These are phyloP conservation scores for Vitis riparia DNA, from an alignment of 164 flowering plant species.

Conservation along the genomic window DNA sequence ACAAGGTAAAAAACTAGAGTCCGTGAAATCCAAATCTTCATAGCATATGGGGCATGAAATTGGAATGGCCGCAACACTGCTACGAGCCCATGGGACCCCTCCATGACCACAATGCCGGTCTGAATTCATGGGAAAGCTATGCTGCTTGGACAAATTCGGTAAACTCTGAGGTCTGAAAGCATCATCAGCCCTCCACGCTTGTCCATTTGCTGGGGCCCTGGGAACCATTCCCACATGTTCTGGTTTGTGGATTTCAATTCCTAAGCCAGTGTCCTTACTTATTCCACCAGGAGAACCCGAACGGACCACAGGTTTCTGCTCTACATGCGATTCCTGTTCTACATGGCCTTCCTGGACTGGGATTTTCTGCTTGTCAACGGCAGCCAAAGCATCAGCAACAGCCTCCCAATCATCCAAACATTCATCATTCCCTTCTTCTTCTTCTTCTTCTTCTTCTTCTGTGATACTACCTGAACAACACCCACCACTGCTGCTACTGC, in stretches of 20 bases:
- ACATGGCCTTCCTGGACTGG: too few relatives aligned
- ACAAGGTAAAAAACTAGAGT: slow-evolving; percentile 84
- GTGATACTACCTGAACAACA: slow-evolving; percentile 51
- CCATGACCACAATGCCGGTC: slow-evolving; percentile 41
- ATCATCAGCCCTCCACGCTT: slow-evolving; percentile 93
- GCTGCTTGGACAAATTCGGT: slow-evolving; percentile 77
- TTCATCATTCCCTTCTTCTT: slow-evolving; percentile 38
- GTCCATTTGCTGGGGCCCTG: slow-evolving; percentile 22
- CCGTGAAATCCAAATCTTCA: slow-evolving; percentile 83
- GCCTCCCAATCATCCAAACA: slow-evolving; percentile 69
- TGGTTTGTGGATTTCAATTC: slow-evolving; percentile 15
- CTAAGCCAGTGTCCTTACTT: slow-evolving; percentile 6
- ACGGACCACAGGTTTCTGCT: slow-evolving; percentile 4
- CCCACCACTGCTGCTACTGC: slow-evolving; percentile 42
- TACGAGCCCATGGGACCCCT: slow-evolving; percentile 37
- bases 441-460: slow-evolving; percentile 52
- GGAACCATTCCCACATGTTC: slow-evolving; percentile 12
- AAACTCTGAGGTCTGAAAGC: slow-evolving; percentile 73
- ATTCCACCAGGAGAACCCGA: slow-evolving; percentile 13
- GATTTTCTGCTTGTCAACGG: slow-evolving; percentile 31
- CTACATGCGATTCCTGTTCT: slow-evolving; percentile 11
- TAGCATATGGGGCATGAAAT: slow-evolving; percentile 86
- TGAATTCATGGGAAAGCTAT: slow-evolving; percentile 45
- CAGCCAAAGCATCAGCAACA: slow-evolving; percentile 68
- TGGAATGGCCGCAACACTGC: slow-evolving; percentile 36